These are phyloP conservation scores for Dictyostelium capitatum DNA, from an alignment of 78 protist genomes.

Conservation along the genomic window DNA sequence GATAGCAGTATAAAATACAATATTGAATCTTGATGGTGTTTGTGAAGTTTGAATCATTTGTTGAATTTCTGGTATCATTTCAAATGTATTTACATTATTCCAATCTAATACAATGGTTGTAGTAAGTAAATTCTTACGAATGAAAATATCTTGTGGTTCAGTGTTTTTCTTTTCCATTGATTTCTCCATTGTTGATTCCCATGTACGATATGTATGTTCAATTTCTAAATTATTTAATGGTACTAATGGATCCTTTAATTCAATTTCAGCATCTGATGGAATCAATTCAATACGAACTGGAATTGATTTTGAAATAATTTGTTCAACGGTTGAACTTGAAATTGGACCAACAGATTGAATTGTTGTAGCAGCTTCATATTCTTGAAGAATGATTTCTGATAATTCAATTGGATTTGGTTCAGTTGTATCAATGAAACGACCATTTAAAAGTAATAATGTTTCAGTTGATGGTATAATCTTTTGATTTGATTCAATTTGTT, in stretches of 20 bases:
- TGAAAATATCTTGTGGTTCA: constrained; percentile 16
- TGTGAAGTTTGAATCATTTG: background rate
- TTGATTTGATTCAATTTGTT: constrained; percentile 21
- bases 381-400: background rate
- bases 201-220: constrained; percentile 7
- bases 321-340: background rate
- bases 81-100: constrained; percentile 14
- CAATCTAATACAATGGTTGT: constrained; percentile 7
- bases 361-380: background rate
- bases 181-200: constrained; percentile 15
- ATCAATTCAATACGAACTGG: constrained; percentile 34
- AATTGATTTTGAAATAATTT: background rate
- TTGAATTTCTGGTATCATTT: background rate
- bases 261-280: constrained; percentile 7
- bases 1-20: constrained; percentile 21
- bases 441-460: constrained; percentile 8
- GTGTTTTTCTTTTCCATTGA: background rate
- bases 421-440: constrained; percentile 11
- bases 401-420: background rate
- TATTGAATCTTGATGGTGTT: constrained; percentile 19
- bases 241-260: background rate
- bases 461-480: background rate
- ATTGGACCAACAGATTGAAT: constrained; percentile 13
- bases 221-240: constrained; percentile 32
- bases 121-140: constrained; percentile 37